These are phyloP conservation scores for Parathielavia appendiculata DNA, from an alignment of 495 filamentous ascomycete species.

Conservation along the genomic window DNA sequence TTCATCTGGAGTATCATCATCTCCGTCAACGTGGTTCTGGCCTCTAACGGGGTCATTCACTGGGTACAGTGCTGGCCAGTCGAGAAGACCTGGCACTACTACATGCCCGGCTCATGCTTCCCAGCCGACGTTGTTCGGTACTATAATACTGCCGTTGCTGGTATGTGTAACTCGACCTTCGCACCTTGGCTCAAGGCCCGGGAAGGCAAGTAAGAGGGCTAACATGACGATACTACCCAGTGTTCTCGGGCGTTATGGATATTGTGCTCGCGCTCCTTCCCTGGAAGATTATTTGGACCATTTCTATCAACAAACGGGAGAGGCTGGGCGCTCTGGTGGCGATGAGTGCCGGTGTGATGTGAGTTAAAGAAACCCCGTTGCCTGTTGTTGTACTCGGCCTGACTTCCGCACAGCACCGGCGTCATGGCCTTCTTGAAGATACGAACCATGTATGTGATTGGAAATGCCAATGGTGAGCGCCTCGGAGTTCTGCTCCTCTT, in stretches of 20 bases:
- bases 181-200: neutral
- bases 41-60: neutral
- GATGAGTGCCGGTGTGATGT: constrained; percentile 28
- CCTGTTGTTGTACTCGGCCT: neutral
- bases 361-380: neutral
- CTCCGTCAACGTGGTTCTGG: constrained; percentile 21
- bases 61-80: constrained; percentile 23
- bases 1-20: constrained; percentile 23
- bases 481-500: neutral
- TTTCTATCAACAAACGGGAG: constrained; percentile 26
- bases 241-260: constrained; percentile 14
- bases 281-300: constrained; percentile 25
- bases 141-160: constrained; percentile 16
- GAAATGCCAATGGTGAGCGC: neutral
- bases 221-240: neutral
- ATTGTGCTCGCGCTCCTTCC: constrained; percentile 24
- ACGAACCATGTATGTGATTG: neutral
- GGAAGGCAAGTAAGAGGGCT: neutral
- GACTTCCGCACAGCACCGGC: neutral
- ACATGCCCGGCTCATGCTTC: constrained; percentile 1
- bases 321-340: constrained; percentile 25
- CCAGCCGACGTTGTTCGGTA: neutral
- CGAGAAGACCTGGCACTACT: neutral
- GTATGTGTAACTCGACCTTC: neutral
- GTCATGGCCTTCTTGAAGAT: neutral